phyloP scores from a whole-genome alignment of 2,329 filamentous ascomycete genomes.

The Rasamsonia emersonii region DNA sequence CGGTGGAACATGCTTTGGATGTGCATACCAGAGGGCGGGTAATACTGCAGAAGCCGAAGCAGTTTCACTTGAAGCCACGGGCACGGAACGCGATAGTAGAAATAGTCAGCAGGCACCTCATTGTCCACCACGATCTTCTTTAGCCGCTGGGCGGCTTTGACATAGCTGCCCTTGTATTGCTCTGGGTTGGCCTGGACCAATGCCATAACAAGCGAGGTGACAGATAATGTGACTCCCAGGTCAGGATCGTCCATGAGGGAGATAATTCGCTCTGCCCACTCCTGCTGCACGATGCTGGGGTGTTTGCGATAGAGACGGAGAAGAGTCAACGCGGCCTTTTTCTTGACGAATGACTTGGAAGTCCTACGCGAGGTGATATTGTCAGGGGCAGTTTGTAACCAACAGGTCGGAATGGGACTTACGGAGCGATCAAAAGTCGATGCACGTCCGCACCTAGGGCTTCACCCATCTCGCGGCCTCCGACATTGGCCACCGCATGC shows the following conservation, averaged over 20 bases:
- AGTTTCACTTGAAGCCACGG: slow-evolving; percentile 98
- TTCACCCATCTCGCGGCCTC: slow-evolving; percentile 94
- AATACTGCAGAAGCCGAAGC: slow-evolving; percentile 85
- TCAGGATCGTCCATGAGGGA: slow-evolving; percentile 97
- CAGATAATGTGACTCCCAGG: slow-evolving; percentile 86
- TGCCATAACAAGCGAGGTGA: slow-evolving; percentile 91
- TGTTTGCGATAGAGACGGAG: slow-evolving; percentile 91
- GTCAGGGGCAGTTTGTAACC: slow-evolving; percentile 1
- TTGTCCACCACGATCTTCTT: slow-evolving; percentile 87
- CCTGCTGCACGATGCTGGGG: slow-evolving; percentile 84
- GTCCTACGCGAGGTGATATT: slow-evolving; percentile 38
- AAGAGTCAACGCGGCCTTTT: slow-evolving; percentile 91
- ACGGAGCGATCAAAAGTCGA: slow-evolving; percentile 88
- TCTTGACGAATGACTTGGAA: slow-evolving; percentile 97
- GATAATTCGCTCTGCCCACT: slow-evolving; percentile 97
- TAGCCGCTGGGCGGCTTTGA: slow-evolving; percentile 81
- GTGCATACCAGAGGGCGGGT: slow-evolving; percentile 73
- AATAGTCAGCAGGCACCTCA: slow-evolving; percentile 82
- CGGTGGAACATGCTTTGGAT: slow-evolving; percentile 3
- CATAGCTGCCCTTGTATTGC: slow-evolving; percentile 86
- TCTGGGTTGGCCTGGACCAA: slow-evolving; percentile 90
- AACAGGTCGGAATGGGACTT: slow-evolving; percentile 31
- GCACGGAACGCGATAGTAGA: slow-evolving; percentile 99
- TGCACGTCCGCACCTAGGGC: slow-evolving; percentile 88
- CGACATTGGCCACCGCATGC: slow-evolving; percentile 96